These are phyloP conservation scores for Bipolaris victoriae DNA, from an alignment of 2,329 filamentous ascomycete genomes.

Conservation along the genomic window DNA sequence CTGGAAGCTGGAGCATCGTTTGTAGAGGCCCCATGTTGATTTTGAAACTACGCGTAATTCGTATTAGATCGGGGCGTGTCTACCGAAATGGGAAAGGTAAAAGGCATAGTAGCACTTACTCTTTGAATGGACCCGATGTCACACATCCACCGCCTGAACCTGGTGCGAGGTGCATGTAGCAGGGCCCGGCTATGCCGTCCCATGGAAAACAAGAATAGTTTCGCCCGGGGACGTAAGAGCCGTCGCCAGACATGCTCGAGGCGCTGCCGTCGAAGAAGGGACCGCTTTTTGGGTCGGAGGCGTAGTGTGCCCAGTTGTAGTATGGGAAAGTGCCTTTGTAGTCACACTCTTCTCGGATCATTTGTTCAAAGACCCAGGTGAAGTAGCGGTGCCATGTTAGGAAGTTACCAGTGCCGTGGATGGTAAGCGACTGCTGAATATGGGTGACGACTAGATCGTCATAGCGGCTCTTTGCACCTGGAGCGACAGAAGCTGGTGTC, in stretches of 20 bases:
- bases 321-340: constrained; percentile 54
- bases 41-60: constrained; percentile 24
- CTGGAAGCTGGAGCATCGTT: constrained; percentile 37
- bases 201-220: constrained; percentile 38
- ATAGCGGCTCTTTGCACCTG: constrained; percentile 39
- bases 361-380: constrained; percentile 50
- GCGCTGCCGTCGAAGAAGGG: constrained; percentile 63
- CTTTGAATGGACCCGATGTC: constrained; percentile 58
- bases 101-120: constrained; percentile 30
- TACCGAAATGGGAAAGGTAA: neutral
- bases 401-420: constrained; percentile 42
- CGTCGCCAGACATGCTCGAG: constrained; percentile 56
- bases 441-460: constrained; percentile 44
- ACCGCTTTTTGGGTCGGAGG: constrained; percentile 52
- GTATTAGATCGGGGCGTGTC: neutral
- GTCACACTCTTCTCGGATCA: constrained; percentile 50
- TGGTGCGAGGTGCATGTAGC: constrained; percentile 13
- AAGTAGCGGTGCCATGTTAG: constrained; percentile 52
- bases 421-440: constrained; percentile 38
- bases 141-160: constrained; percentile 64
- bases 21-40: constrained; percentile 58
- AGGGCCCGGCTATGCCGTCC: neutral
- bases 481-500: constrained; percentile 26
- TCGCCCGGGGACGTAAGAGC: constrained; percentile 36
- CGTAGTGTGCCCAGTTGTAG: constrained; percentile 60